Evolutionary conservation across 2,329 filamentous ascomycete genomes (phyloP).

Genomic region (Ustulina deusta): DNA sequence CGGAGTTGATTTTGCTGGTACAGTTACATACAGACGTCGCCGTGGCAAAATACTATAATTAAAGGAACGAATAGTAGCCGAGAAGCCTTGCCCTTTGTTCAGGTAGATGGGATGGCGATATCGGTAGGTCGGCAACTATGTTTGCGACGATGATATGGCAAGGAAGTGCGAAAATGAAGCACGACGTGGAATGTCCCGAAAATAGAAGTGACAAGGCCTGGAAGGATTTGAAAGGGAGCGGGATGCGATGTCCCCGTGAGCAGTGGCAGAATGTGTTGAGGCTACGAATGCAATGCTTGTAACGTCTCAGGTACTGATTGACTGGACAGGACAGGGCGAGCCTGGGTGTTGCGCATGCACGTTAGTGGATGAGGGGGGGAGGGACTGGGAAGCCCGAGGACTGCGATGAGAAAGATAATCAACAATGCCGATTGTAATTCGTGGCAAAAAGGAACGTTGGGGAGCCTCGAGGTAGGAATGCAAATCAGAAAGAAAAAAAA

Average conservation of each 20-base stretch:
- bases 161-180: slow-evolving; percentile 9
- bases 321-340: neutral
- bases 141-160: neutral
- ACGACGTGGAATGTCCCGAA: slow-evolving; percentile 5
- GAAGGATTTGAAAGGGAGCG: slow-evolving; percentile 36
- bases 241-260: slow-evolving; percentile 34
- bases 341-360: slow-evolving; percentile 2
- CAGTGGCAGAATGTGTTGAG: slow-evolving; percentile 10
- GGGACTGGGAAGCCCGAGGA: neutral
- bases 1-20: neutral
- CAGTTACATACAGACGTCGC: slow-evolving; percentile 5
- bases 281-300: slow-evolving; percentile 12
- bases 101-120: neutral
- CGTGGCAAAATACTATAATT: slow-evolving; percentile 2
- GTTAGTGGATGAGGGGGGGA: neutral
- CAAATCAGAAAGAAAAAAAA: neutral
- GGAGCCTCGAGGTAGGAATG: neutral
- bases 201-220: slow-evolving; percentile 10
- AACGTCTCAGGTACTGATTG: slow-evolving; percentile 38
- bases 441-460: slow-evolving; percentile 18
- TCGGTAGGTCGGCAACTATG: neutral
- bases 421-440: slow-evolving; percentile 26
- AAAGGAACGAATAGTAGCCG: slow-evolving; percentile 8
- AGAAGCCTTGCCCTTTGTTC: neutral
- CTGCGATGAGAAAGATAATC: neutral